phyloP scores from a whole-genome alignment of 305 asterid genomes.

The Coffea humblotiana region DNA sequence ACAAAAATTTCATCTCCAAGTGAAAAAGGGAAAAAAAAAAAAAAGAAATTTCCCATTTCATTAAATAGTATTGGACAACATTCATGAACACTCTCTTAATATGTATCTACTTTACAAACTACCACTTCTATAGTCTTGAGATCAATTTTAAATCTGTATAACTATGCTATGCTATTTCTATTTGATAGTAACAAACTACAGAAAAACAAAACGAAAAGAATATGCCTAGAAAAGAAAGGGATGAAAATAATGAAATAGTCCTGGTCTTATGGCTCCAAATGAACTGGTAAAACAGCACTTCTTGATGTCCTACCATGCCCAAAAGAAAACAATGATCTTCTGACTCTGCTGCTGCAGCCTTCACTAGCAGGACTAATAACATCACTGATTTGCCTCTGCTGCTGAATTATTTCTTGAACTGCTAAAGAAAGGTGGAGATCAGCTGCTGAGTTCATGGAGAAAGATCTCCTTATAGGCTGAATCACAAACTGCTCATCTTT shows the following conservation, averaged over 20 bases:
- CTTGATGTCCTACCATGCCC: constrained; percentile 69
- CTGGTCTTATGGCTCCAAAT: constrained; percentile 34
- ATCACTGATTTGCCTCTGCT: constrained; percentile 27
- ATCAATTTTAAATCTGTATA: constrained; percentile 11
- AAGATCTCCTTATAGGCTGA: constrained; percentile 73
- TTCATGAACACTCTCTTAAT: not conserved
- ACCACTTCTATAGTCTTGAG: not conserved
- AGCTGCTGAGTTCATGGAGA: constrained; percentile 85
- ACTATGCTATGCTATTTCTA: constrained; percentile 8
- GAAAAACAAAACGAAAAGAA: not conserved
- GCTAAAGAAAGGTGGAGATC: constrained; percentile 63
- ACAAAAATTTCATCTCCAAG: no score
- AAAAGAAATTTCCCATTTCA: not conserved
- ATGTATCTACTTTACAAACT: constrained; percentile 14
- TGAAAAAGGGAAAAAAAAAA: no score
- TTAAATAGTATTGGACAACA: not conserved
- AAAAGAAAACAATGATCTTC: constrained; percentile 73
- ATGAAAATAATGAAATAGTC: not conserved
- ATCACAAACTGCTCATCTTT: constrained; percentile 56
- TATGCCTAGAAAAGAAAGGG: not conserved
- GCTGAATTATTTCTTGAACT: constrained; percentile 51
- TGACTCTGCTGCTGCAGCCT: constrained; percentile 49
- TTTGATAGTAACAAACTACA: not conserved
- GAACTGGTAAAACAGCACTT: constrained; percentile 64
- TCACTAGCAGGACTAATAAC: constrained; percentile 29